Base-by-base conservation (phyloP, 2,329 filamentous ascomycete species). In the Trichoderma cornu-damae region DNA sequence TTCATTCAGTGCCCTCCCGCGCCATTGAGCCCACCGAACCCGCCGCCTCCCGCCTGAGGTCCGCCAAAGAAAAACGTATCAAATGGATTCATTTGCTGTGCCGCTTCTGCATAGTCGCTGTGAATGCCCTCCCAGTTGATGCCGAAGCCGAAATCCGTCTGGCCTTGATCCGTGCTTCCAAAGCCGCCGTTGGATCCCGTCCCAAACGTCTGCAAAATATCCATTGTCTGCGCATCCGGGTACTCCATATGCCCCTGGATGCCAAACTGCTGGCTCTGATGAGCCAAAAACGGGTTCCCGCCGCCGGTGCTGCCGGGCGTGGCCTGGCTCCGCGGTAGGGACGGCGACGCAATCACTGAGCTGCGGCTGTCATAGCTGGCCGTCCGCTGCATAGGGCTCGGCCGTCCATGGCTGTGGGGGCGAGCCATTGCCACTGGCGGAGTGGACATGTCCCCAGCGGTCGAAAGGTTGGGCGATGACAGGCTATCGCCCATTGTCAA, bases 1-100 rank as follows among this genome's bases (percentile, higher is more conserved):
- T 28, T 28, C 20, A 9, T 12, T 24, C 22, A 34, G 8, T 56
- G 42, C 9, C 50, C 57, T 6, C 57, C 51, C 8, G 22, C 11
- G 35, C 51, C 57, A 22, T 49, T 49, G 2, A 42, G 18, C 7
- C 34, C 65, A 11, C 68, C 68, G 28, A 65, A 65, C 5, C 68
- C 67, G 14, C 61, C 61, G 22, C 62, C 64, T 9, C 73, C 70
- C 14, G 65, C 65, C 52, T 69, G 69, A 62, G 79, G 79, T 0
- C 79, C 80, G 1, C 85, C 85, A 67, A 88, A 88, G 73, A 88
- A 88, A 68, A 89, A 89, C 0, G 84, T 83, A 66, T 89, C 86
- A 70, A 90, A 89, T 0, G 86, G 79, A 59, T 88, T 82, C 66
- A 88, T 78, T 66, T 84, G 78, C 68, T 83, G 79, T 67, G 81